Evolutionary conservation across 139 green algal genomes (phyloP).

Genomic region (Picochlorum sp.): DNA sequence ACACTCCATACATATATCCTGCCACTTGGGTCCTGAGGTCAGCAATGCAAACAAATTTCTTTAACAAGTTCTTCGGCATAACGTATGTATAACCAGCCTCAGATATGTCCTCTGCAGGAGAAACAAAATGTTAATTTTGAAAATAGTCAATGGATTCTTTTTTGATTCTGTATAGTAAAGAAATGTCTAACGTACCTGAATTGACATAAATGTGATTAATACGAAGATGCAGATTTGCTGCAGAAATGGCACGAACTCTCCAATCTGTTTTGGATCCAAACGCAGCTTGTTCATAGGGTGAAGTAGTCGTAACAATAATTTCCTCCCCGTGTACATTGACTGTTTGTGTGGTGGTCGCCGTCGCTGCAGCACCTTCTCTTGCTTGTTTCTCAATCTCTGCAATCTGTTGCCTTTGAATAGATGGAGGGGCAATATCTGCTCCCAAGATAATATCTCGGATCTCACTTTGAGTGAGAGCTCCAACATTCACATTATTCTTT

Average conservation of each 20-base stretch:
- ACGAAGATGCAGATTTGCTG: constrained; percentile 95
- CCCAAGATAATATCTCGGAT: constrained; percentile 99
- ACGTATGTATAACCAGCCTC: constrained; percentile 96
- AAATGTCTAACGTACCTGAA: constrained; percentile 15
- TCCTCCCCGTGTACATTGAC: constrained; percentile 96
- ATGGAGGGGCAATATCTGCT: constrained; percentile 95
- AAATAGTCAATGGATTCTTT: background rate
- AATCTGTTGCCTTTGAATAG: constrained; percentile 95
- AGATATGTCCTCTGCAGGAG: constrained; percentile 91
- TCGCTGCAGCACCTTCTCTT: constrained; percentile 70
- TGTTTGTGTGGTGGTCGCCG: constrained; percentile 87
- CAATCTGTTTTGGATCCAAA: constrained; percentile 97
- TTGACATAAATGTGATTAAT: constrained; percentile 99
- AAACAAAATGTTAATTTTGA: background rate
- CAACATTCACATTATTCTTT: constrained; percentile 99
- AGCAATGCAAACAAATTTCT: constrained; percentile 97
- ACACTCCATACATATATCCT: constrained; percentile 89
- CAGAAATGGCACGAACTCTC: constrained; percentile 91
- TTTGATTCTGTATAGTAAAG: background rate
- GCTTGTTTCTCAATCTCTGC: constrained; percentile 96
- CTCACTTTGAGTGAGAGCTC: constrained; percentile 88
- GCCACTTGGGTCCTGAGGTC: constrained; percentile 93
- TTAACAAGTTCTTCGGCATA: constrained; percentile 98
- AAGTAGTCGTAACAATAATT: constrained; percentile 94
- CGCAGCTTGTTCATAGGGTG: constrained; percentile 89